A percentile compares a stretch with the other conserved stretches of the same genome.
Conservation (phyloP, 2,329 filamentous ascomycete species). For the Exophiala alcalophila region DNA sequence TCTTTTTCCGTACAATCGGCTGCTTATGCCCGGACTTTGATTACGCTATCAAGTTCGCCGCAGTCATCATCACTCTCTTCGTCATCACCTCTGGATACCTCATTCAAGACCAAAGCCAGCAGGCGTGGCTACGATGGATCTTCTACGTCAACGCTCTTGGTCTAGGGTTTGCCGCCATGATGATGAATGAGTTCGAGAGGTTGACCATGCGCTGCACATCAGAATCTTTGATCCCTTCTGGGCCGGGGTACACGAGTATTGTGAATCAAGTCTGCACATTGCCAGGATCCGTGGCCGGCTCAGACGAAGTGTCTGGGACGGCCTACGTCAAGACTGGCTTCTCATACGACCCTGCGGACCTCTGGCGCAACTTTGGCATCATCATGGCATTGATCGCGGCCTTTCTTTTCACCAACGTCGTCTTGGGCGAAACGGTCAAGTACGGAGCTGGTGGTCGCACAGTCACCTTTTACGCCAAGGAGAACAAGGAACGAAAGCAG, state of each 20-base stretch:
- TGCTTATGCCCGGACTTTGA: slow-evolving; percentile 78
- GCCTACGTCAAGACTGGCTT: slow-evolving; percentile 69
- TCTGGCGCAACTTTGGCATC: slow-evolving; percentile 63
- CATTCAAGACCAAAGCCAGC: slow-evolving; percentile 72
- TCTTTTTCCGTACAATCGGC: slow-evolving; percentile 73
- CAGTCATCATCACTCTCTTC: slow-evolving; percentile 76
- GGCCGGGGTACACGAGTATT: slow-evolving; percentile 67
- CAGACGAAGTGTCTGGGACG: slow-evolving; percentile 59
- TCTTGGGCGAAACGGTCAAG: slow-evolving; percentile 40
- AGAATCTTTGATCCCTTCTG: slow-evolving; percentile 67
- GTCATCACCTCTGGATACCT: slow-evolving; percentile 78
- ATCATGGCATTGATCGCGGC: slow-evolving; percentile 38
- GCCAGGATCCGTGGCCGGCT: slow-evolving; percentile 66
- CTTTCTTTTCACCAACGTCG: slow-evolving; percentile 40
- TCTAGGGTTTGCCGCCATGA: slow-evolving; percentile 71
- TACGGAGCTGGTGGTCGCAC: slow-evolving; percentile 43
- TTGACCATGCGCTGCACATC: slow-evolving; percentile 66
- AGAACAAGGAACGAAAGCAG: slow-evolving; percentile 39
- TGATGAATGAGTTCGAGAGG: slow-evolving; percentile 80
- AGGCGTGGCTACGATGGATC: slow-evolving; percentile 77
- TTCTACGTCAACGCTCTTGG: slow-evolving; percentile 74
- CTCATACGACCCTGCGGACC: slow-evolving; percentile 61
- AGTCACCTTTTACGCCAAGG: slow-evolving; percentile 42
- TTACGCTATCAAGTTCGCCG: slow-evolving; percentile 78
- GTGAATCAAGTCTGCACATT: slow-evolving; percentile 78